phyloP scores from a whole-genome alignment of 768 basidiomycete genomes.

The Pluteus cervinus region DNA sequence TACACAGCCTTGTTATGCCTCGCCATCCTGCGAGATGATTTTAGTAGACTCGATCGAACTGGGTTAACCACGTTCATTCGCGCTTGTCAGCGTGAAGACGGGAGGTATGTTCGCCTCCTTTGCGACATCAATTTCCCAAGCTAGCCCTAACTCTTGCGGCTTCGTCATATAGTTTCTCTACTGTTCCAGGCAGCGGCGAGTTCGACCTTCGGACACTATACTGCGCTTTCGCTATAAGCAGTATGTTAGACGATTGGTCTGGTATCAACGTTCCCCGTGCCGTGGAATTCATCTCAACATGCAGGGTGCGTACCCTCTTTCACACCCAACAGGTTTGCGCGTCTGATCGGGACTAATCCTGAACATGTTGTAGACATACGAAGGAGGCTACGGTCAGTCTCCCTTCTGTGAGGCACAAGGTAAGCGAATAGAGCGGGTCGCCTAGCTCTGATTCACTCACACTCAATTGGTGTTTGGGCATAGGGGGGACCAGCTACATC shows the following conservation, averaged over 20 bases:
- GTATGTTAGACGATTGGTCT: constrained; percentile 76
- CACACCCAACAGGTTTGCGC: constrained; percentile 5
- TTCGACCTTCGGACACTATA: constrained; percentile 81
- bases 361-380: constrained; percentile 86
- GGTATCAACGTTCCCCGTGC: constrained; percentile 60
- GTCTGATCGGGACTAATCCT: too few species aligned
- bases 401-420: constrained; percentile 84
- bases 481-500: constrained; percentile 94
- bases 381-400: constrained; percentile 87
- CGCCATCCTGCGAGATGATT: constrained; percentile 83
- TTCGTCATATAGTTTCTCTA: constrained; percentile 52
- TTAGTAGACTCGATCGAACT: constrained; percentile 58
- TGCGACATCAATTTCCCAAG: neutral
- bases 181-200: constrained; percentile 61
- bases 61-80: constrained; percentile 65
- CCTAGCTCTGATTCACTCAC: constrained; percentile 1
- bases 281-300: constrained; percentile 57
- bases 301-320: constrained; percentile 49
- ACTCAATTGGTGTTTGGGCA: neutral
- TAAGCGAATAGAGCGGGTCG: constrained; percentile 15
- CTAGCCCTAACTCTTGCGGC: constrained; percentile 4
- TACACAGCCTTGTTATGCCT: constrained; percentile 86
- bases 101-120: constrained; percentile 52
- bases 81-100: constrained; percentile 72
- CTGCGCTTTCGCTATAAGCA: constrained; percentile 80